Percentiles rank a stretch among this genome's conserved stretches.
These are phyloP conservation scores for Antarctomyces pellizariae DNA, from an alignment of 495 filamentous ascomycete genomes.

Conservation along the genomic window DNA sequence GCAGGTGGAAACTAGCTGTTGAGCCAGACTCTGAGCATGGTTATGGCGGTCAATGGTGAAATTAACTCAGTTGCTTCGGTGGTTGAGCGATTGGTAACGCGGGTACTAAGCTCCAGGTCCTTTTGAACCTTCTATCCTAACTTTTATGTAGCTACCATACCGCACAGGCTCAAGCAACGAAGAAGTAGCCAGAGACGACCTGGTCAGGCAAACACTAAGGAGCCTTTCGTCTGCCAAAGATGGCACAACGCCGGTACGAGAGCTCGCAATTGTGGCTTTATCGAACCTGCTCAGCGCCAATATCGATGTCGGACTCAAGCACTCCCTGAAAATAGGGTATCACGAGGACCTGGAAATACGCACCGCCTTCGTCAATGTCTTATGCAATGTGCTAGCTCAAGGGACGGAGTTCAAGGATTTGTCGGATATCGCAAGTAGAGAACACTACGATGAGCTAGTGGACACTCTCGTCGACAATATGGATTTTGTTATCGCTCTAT, in stretches of 20 bases:
- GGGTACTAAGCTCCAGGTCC: slow-evolving; percentile 20
- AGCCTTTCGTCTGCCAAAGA: no score
- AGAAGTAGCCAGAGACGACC: slow-evolving; percentile 35
- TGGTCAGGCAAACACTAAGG: slow-evolving; percentile 24
- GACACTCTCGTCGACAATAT: slow-evolving; percentile 35
- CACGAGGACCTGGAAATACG: slow-evolving; percentile 41
- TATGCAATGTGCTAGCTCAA: slow-evolving; percentile 42
- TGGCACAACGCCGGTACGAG: no score
- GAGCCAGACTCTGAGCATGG: background rate
- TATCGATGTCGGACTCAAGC: slow-evolving; percentile 42
- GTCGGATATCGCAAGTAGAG: slow-evolving; percentile 35
- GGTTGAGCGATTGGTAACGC: slow-evolving; percentile 36
- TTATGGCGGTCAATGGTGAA: slow-evolving; percentile 32
- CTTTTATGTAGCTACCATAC: slow-evolving; percentile 28
- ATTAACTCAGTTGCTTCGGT: slow-evolving; percentile 36
- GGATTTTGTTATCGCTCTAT: slow-evolving; percentile 33
- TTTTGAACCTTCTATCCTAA: background rate
- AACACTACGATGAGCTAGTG: slow-evolving; percentile 37
- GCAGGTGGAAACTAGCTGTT: no score
- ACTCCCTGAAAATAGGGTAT: slow-evolving; percentile 39
- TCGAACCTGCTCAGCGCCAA: slow-evolving; percentile 44
- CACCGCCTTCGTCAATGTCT: slow-evolving; percentile 41
- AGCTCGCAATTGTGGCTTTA: slow-evolving; percentile 37
- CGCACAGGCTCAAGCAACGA: slow-evolving; percentile 33
- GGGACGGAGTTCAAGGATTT: slow-evolving; percentile 42